Conservation (phyloP, 2,329 filamentous ascomycete species). For the Cercospora canescens region DNA sequence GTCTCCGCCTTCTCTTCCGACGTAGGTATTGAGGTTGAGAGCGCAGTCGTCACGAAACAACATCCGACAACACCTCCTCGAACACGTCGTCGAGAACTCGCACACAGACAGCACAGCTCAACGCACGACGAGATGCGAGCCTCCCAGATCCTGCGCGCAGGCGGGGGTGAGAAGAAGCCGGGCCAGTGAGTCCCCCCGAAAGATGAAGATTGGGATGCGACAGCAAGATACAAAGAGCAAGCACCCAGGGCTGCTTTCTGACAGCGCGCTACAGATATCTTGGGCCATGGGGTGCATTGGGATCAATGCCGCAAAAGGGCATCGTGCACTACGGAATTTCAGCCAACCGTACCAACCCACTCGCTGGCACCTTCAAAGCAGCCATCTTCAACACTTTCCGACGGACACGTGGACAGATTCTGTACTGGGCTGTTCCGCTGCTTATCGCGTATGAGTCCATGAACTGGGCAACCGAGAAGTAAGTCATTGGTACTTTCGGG, state of each 20-base stretch:
- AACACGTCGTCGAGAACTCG: neutral
- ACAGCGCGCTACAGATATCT: conserved; percentile 58
- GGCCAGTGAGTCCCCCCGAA: conserved; percentile 39
- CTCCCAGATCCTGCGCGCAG: conserved; percentile 35
- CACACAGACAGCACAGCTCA: conserved; percentile 11
- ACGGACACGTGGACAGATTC: conserved; percentile 79
- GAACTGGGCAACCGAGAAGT: conserved; percentile 92
- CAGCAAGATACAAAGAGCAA: neutral
- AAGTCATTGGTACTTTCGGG: conserved; percentile 41
- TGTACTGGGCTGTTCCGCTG: conserved; percentile 84
- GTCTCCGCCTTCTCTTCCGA: neutral
- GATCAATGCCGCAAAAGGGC: conserved; percentile 58
- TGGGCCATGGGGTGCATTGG: conserved; percentile 72
- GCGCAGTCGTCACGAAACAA: neutral
- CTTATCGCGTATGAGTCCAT: conserved; percentile 77
- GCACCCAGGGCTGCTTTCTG: conserved; percentile 5
- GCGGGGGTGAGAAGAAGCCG: conserved; percentile 44
- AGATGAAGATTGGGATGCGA: neutral
- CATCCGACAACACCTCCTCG: neutral
- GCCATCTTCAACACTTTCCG: conserved; percentile 96
- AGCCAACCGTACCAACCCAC: conserved; percentile 83
- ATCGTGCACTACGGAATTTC: conserved; percentile 72
- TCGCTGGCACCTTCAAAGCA: conserved; percentile 74
- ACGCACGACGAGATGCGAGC: conserved; percentile 38
- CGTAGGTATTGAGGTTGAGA: neutral